Evolutionary conservation across 164 flowering plant species (phyloP), one percentile per base, ranked within the genome.

Genomic region (Liriodendron chinense): DNA sequence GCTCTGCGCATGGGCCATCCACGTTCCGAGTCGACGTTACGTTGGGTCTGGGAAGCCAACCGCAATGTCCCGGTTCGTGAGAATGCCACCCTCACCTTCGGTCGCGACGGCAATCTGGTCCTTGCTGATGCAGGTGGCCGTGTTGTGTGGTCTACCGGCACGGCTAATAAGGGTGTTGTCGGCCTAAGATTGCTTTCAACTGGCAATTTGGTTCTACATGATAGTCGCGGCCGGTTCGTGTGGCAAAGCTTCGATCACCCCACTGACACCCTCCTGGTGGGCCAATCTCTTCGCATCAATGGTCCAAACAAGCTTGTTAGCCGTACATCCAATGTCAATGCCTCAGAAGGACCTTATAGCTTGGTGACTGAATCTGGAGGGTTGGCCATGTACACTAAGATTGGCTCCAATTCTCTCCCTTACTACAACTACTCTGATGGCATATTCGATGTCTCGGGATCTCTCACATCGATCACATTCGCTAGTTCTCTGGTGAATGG

Each of bases 261-360:
- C 1, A 74, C 70, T 0, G 84, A 85, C 69, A 86, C 89, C 9
- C 82, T 86, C 9, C 78, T 86, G 21, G 86, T 89, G 20, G 14
- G n/a, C 6, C 90, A 88, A 68, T 26, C 34, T 1, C 64, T 87
- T 9, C 59, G 59, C 12, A 53, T 53, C 18, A 86, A 83, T 16
- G 83, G 73, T 71, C 66, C 47, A 47, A 72, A 20, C 9, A 81
- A 47, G 28, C 50, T 88, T 49, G 68, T 82, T 9, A 82, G 80
- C 68, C 81, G 85, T 0, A 25, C 20, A 0, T 84, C 85, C 1
- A 68, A 57, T 1, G 4, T 4, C 2, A 79, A 72, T 13, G 61
- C 68, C 53, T 75, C 79, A 6, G 64, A 76, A 3, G 87, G 85
- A 1, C 74, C 74, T 24, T 81, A 85, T 34, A 83, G 81, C 63